Evolutionary conservation across 2,329 filamentous ascomycete species (phyloP).

Genomic region (Arthroderma uncinatum): DNA sequence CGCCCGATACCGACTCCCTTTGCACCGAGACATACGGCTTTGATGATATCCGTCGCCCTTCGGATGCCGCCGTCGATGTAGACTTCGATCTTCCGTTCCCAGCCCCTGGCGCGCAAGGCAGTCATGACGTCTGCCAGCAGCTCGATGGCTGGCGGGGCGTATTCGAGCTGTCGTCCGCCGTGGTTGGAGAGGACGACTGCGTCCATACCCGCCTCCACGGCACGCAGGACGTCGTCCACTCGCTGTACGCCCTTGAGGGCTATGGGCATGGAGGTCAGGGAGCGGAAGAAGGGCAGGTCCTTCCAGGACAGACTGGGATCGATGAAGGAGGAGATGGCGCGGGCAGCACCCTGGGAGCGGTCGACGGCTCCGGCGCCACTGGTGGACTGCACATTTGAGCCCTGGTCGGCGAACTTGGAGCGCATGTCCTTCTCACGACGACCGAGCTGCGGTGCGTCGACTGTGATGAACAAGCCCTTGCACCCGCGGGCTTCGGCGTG

Average conservation of each 20-base stretch:
- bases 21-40: constrained; percentile 85
- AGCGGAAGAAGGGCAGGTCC: constrained; percentile 85
- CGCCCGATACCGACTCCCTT: constrained; percentile 87
- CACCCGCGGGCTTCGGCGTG: constrained; percentile 87
- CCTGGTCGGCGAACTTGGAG: constrained; percentile 73
- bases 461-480: constrained; percentile 94
- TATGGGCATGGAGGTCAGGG: constrained; percentile 88
- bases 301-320: constrained; percentile 89
- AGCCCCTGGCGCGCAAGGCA: constrained; percentile 60
- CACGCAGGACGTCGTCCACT: constrained; percentile 84
- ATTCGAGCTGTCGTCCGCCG: constrained; percentile 87
- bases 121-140: constrained; percentile 90
- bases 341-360: constrained; percentile 79
- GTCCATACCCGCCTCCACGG: constrained; percentile 69
- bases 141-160: constrained; percentile 78
- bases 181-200: constrained; percentile 94
- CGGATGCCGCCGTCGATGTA: constrained; percentile 86
- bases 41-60: constrained; percentile 86
- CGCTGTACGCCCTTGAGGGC: constrained; percentile 93
- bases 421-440: constrained; percentile 97
- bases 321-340: constrained; percentile 93
- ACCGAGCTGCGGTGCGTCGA: constrained; percentile 91
- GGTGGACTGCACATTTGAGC: constrained; percentile 64
- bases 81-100: constrained; percentile 69
- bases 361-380: constrained; percentile 52